phyloP scores from a whole-genome alignment of 805 yeast species.

The Suhomyces sp. region DNA sequence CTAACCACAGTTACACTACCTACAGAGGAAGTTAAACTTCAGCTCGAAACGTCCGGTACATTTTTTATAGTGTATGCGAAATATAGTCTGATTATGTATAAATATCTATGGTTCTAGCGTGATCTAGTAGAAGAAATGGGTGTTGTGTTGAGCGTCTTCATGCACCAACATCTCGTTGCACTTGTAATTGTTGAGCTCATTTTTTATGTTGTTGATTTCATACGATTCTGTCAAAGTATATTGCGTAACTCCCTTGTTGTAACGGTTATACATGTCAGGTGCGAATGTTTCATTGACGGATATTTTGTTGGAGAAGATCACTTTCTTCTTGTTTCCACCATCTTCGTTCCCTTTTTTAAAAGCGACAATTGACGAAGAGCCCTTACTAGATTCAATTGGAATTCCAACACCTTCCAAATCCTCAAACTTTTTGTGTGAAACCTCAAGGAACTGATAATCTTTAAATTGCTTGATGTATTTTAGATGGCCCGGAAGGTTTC shows the following conservation, averaged over 20 bases:
- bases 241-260: conserved; percentile 50
- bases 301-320: conserved; percentile 46
- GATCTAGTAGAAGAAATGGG: conserved; percentile 58
- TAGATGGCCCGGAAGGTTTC: conserved; percentile 31
- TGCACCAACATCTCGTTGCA: conserved; percentile 67
- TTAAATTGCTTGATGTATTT: conserved; percentile 35
- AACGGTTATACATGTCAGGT: conserved; percentile 50
- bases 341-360: not conserved
- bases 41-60: not conserved
- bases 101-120: not conserved
- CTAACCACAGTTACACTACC: conserved; percentile 86
- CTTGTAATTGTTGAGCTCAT: conserved; percentile 64
- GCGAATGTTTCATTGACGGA: conserved; percentile 52
- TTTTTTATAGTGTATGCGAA: not conserved
- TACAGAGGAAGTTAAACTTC: conserved; percentile 69
- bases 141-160: conserved; percentile 53
- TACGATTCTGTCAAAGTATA: conserved; percentile 49
- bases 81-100: not conserved
- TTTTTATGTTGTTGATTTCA: conserved; percentile 53
- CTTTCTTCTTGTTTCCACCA: conserved; percentile 21
- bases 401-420: conserved; percentile 10
- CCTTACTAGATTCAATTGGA: not conserved
- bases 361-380: conserved; percentile 1
- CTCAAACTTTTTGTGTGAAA: conserved; percentile 31
- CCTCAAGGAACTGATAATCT: conserved; percentile 30